A percentile compares a stretch with the other conserved stretches of the same genome.
Evolutionary conservation across 2,329 filamentous ascomycete genomes (phyloP).

Genomic region (Drechmeria coniospora): DNA sequence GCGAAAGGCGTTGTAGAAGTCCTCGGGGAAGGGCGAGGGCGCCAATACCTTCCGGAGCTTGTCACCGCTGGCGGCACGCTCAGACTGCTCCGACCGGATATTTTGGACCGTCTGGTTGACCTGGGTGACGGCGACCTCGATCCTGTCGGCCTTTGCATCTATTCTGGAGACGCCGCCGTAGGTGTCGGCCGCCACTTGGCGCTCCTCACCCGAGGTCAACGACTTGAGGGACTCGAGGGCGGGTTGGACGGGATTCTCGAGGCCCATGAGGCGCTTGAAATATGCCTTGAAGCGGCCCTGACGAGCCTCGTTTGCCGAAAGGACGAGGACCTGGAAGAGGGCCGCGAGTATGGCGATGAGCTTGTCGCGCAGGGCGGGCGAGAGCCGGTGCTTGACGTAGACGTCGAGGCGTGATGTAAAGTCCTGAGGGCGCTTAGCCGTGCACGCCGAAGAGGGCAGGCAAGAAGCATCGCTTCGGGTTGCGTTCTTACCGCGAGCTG

Average conservation of each 20-base stretch:
- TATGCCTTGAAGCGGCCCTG: slow-evolving; percentile 25
- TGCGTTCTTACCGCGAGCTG: slow-evolving; percentile 17
- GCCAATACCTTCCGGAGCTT: slow-evolving; percentile 22
- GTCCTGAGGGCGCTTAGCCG: slow-evolving; percentile 13
- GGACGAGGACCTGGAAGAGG: slow-evolving; percentile 28
- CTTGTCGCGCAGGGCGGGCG: slow-evolving; percentile 20
- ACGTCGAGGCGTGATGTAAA: slow-evolving; percentile 26
- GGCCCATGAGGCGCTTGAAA: slow-evolving; percentile 23
- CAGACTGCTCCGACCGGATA: slow-evolving; percentile 18
- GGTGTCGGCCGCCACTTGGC: slow-evolving; percentile 28
- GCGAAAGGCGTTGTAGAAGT: slow-evolving; percentile 24
- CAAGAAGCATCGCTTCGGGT: no score
- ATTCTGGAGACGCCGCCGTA: slow-evolving; percentile 20
- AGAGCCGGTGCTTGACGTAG: slow-evolving; percentile 23
- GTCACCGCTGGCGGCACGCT: slow-evolving; percentile 19
- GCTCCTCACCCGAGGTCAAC: slow-evolving; percentile 24
- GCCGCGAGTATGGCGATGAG: slow-evolving; percentile 25
- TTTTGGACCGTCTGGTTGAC: slow-evolving; percentile 19
- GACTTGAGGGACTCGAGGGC: slow-evolving; percentile 23
- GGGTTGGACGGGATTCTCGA: slow-evolving; percentile 22
- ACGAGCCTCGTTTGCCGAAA: slow-evolving; percentile 25
- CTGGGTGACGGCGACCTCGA: slow-evolving; percentile 18
- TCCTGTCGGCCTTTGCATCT: slow-evolving; percentile 19
- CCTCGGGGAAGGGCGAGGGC: slow-evolving; percentile 27
- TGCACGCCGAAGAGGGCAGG: neutral